Evolutionary conservation across 257 asterid genomes (phyloP).

Genomic region (Solanum rostratum): DNA sequence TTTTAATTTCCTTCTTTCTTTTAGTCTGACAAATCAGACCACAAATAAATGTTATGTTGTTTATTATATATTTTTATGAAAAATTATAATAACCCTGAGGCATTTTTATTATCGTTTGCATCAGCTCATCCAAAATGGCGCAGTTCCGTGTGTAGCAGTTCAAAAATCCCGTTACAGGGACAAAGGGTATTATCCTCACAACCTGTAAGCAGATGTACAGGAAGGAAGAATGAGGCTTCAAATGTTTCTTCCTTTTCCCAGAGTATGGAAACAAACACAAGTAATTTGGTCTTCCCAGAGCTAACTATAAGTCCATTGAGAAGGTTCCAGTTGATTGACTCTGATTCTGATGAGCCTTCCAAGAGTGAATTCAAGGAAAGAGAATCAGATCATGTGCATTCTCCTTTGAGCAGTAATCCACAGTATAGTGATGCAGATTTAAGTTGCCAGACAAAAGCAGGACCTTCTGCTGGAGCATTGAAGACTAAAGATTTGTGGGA

Average conservation of each 20-base stretch:
- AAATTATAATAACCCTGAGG: background rate
- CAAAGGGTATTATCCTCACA: slow-evolving; percentile 36
- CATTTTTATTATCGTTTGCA: background rate
- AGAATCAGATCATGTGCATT: slow-evolving; percentile 10
- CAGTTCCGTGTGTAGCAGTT: slow-evolving; percentile 53
- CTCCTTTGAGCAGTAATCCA: slow-evolving; percentile 14
- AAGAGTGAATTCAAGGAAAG: slow-evolving; percentile 8
- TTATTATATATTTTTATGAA: background rate
- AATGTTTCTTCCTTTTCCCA: slow-evolving; percentile 26
- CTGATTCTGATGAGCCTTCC: slow-evolving; percentile 67
- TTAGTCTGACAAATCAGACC: background rate
- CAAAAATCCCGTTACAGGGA: slow-evolving; percentile 49
- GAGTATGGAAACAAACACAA: slow-evolving; percentile 14
- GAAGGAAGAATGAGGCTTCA: slow-evolving; percentile 24
- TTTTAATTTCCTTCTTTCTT: background rate
- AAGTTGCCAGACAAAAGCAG: slow-evolving; percentile 8
- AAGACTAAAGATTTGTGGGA: slow-evolving; percentile 53
- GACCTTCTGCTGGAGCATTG: slow-evolving; percentile 19
- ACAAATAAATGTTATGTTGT: background rate
- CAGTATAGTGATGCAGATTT: slow-evolving; percentile 13
- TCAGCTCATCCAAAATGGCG: slow-evolving; percentile 27
- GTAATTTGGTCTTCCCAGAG: slow-evolving; percentile 29
- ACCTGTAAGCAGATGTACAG: slow-evolving; percentile 25
- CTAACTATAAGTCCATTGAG: slow-evolving; percentile 67
- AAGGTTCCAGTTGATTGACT: slow-evolving; percentile 79